A percentile compares a stretch with the other conserved stretches of the same genome.
These are phyloP conservation scores for Trichoderma arundinaceum DNA, from an alignment of 2,329 filamentous ascomycete genomes.

Conservation along the genomic window DNA sequence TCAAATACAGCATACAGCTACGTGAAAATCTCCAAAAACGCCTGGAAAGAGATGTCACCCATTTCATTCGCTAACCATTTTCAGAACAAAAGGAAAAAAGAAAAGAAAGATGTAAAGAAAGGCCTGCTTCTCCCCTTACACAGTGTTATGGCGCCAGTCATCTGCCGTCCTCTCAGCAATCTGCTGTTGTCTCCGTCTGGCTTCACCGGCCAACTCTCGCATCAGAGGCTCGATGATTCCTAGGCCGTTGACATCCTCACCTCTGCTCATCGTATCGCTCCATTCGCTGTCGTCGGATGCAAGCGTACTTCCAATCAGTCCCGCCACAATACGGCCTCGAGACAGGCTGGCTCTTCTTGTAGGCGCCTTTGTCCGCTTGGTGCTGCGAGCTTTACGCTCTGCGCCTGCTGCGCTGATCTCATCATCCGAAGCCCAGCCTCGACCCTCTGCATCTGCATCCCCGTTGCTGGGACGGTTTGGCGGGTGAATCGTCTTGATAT, in stretches of 20 bases:
- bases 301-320: slow-evolving; percentile 36
- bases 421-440: slow-evolving; percentile 45
- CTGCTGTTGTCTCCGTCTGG: slow-evolving; percentile 36
- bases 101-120: background rate
- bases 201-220: slow-evolving; percentile 48
- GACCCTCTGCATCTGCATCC: slow-evolving; percentile 24
- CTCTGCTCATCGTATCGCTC: slow-evolving; percentile 38
- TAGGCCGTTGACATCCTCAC: slow-evolving; percentile 45
- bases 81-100: background rate
- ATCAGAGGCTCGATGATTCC: slow-evolving; percentile 53
- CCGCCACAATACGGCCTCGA: slow-evolving; percentile 41
- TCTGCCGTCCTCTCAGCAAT: slow-evolving; percentile 25
- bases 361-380: slow-evolving; percentile 33
- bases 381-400: slow-evolving; percentile 28
- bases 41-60: slow-evolving; percentile 2
- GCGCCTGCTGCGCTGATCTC: slow-evolving; percentile 33
- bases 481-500: slow-evolving; percentile 37
- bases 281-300: slow-evolving; percentile 34
- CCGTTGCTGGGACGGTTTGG: background rate
- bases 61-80: slow-evolving; percentile 5
- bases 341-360: slow-evolving; percentile 39
- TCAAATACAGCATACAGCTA: slow-evolving; percentile 20
- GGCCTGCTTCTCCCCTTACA: background rate
- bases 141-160: slow-evolving; percentile 25
- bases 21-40: slow-evolving; percentile 19